These are phyloP conservation scores for Dothideomycetes sp. DNA, from an alignment of 2,329 filamentous ascomycete species.

Conservation along the genomic window DNA sequence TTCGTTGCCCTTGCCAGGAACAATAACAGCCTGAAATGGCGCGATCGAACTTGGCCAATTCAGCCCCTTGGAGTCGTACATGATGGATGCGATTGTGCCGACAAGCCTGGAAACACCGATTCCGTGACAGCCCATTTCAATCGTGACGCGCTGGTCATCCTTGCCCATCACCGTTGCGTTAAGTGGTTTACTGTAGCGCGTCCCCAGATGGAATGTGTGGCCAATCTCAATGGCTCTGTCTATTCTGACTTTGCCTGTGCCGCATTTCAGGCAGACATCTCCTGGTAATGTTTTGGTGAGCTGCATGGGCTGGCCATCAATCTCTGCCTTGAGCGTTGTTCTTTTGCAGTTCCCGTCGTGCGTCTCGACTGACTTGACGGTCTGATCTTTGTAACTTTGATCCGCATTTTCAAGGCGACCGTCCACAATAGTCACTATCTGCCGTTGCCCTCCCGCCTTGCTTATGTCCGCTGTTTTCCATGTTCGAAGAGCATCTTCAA, in stretches of 20 bases:
- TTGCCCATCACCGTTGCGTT: slow-evolving; percentile 45
- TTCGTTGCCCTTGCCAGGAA: slow-evolving; percentile 32
- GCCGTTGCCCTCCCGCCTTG: not conserved
- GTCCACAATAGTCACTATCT: slow-evolving; percentile 11
- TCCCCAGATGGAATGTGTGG: slow-evolving; percentile 90
- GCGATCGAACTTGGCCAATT: slow-evolving; percentile 84
- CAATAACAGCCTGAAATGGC: slow-evolving; percentile 65
- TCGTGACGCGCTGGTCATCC: slow-evolving; percentile 36
- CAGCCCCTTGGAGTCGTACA: slow-evolving; percentile 61
- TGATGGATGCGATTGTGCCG: slow-evolving; percentile 68
- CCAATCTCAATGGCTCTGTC: slow-evolving; percentile 77
- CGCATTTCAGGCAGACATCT: slow-evolving; percentile 64
- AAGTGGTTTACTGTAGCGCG: slow-evolving; percentile 71
- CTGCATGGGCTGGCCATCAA: slow-evolving; percentile 35
- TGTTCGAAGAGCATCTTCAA: slow-evolving; percentile 38
- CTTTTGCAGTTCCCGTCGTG: no score
- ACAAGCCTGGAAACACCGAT: slow-evolving; percentile 89
- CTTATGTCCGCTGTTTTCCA: slow-evolving; percentile 7
- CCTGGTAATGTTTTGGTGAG: slow-evolving; percentile 55
- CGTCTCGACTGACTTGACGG: no score
- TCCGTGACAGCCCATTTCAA: slow-evolving; percentile 95
- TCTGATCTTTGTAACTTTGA: no score
- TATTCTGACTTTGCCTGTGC: slow-evolving; percentile 48
- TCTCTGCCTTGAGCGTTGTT: not conserved
- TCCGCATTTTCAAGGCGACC: slow-evolving; percentile 3